Percentiles rank a stretch among this genome's conserved stretches.
phyloP scores from a whole-genome alignment of 345 rosid genomes.

The Hibiscus tridactylites region DNA sequence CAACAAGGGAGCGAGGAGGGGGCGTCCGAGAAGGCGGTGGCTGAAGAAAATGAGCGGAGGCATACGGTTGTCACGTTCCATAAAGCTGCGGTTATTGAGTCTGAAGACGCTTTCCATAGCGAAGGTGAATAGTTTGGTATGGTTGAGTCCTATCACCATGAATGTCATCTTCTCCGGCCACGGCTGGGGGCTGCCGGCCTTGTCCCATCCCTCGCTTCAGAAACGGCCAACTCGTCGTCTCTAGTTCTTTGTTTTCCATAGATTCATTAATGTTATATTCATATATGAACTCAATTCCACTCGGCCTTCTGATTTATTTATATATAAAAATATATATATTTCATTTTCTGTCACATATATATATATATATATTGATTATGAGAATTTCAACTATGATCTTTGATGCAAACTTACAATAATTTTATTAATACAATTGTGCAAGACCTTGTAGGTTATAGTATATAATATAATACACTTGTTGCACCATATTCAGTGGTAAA shows the following conservation, averaged over 20 bases:
- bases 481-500: no score
- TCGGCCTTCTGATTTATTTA: no score
- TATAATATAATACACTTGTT: no score
- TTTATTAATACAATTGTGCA: no score
- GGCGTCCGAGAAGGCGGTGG: slow-evolving; percentile 25
- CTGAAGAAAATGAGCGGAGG: slow-evolving; percentile 40
- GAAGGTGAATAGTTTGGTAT: slow-evolving; percentile 28
- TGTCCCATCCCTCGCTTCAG: slow-evolving; percentile 25
- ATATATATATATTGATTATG: no score
- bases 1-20: slow-evolving; percentile 17
- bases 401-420: no score
- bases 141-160: slow-evolving; percentile 19
- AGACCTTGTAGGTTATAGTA: no score
- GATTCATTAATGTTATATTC: background rate
- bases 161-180: slow-evolving; percentile 52
- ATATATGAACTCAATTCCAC: no score
- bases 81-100: slow-evolving; percentile 27
- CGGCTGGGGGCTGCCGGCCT: slow-evolving; percentile 54
- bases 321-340: no score
- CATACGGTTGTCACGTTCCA: slow-evolving; percentile 43
- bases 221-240: background rate
- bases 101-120: slow-evolving; percentile 32
- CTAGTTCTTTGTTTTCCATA: background rate
- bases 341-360: no score
- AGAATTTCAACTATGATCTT: no score